A percentile compares a stretch with the other conserved stretches of the same genome.
Evolutionary conservation across 2,329 filamentous ascomycete species (phyloP).

Genomic region (Sporothrix brasiliensis): DNA sequence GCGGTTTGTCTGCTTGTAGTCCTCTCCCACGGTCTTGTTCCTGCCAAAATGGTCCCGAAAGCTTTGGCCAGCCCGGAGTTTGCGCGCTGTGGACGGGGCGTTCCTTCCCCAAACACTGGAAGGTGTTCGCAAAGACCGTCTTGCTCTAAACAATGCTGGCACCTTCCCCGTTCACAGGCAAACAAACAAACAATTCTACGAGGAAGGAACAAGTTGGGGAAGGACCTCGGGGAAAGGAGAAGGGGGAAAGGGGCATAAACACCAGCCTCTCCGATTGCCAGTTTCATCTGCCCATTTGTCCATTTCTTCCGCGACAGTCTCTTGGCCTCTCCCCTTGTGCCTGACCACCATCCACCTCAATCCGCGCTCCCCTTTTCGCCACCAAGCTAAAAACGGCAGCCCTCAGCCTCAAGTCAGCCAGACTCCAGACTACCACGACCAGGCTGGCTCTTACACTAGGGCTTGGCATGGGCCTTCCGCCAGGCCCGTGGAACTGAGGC

Average conservation of each 20-base stretch:
- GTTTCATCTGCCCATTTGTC: too few relatives aligned
- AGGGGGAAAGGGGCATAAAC: background rate
- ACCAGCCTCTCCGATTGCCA: background rate
- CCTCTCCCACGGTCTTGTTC: background rate
- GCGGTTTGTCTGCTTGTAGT: background rate
- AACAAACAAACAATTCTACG: background rate
- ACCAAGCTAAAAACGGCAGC: conserved; percentile 27
- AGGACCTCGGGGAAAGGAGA: background rate
- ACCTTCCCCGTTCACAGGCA: background rate
- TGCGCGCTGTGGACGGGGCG: conserved; percentile 27
- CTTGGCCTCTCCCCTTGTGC: background rate
- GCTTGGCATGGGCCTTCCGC: background rate
- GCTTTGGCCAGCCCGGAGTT: background rate
- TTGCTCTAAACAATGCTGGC: background rate
- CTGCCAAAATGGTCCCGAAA: background rate
- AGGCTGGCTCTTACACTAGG: conserved; percentile 23
- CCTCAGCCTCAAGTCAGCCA: conserved; percentile 28
- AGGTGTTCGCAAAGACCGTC: conserved; percentile 4
- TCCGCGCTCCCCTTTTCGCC: conserved; percentile 12
- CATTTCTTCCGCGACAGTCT: background rate
- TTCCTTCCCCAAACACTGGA: conserved; percentile 25
- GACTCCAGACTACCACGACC: conserved; percentile 9
- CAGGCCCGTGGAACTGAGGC: conserved; percentile 10
- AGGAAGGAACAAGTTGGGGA: background rate
- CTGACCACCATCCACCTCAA: conserved; percentile 22